phyloP scores from a whole-genome alignment of 257 asterid species.

The Rubia yunnanensis region DNA sequence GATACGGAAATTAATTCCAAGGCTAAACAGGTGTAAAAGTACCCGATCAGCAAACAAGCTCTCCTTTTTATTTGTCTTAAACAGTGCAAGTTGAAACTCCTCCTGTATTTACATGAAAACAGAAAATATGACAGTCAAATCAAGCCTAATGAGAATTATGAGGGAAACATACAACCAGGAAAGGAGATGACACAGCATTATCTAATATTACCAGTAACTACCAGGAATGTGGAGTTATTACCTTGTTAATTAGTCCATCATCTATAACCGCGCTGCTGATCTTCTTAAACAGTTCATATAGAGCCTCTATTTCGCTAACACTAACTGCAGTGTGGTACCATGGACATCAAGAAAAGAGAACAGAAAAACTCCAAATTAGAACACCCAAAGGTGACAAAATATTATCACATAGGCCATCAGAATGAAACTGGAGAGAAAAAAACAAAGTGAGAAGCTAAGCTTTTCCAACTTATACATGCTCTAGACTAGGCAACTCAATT shows the following conservation, averaged over 20 bases:
- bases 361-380: neutral
- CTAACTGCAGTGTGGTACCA: slow-evolving; percentile 43
- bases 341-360: neutral
- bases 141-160: neutral
- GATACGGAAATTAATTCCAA: neutral
- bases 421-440: neutral
- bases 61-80: slow-evolving; percentile 66
- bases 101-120: slow-evolving; percentile 42
- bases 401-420: neutral
- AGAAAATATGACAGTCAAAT: slow-evolving; percentile 7
- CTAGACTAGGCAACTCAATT: neutral
- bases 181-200: neutral
- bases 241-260: slow-evolving; percentile 89
- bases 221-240: slow-evolving; percentile 18
- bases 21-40: slow-evolving; percentile 23
- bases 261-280: slow-evolving; percentile 80
- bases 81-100: slow-evolving; percentile 83
- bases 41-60: slow-evolving; percentile 90
- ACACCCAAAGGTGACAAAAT: neutral
- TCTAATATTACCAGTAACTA: slow-evolving; percentile 5
- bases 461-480: neutral
- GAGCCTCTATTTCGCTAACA: slow-evolving; percentile 82
- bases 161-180: neutral
- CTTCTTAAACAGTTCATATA: slow-evolving; percentile 74
- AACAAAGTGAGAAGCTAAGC: neutral